Base-by-base conservation (phyloP, 208 protist species). In the Trypanosoma mega region DNA sequence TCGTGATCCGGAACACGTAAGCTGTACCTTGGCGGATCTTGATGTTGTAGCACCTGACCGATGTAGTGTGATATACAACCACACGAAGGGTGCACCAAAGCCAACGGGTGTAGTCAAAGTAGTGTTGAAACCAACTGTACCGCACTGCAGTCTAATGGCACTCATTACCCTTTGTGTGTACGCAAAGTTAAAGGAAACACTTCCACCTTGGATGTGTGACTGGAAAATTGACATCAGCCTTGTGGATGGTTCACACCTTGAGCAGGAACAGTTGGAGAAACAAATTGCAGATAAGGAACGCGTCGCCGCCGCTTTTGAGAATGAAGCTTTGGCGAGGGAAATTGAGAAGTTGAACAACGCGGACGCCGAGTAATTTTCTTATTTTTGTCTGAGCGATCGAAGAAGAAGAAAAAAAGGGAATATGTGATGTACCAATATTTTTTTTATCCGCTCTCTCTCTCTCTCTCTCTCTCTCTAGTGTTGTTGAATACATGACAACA, bases 271-370 rank as follows among this genome's bases (percentile, higher is more conserved):
- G 24, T 8, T 74, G 20, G 58, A 64, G 39, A 65, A 68, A 31
- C 68, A 74, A 45, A 37, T 62, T 48, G 41, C 33, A 21, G 68
- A 74, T 41, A 74, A 74, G 39, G 68, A 74, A 44, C 34, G 68
- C 14, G 51, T 74, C 2, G 49, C 49, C 21, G 68, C 68, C 20
- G 68, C 68, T 23, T 18, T 74, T 9, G 68, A 74, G 44, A 60
- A 65, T 45, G 47, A 51, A 33, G n/a, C 26, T 9, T 26, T 74
- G 5, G 23, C 45, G 48, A 44, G 20, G 33, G 51, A 74, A 51
- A 46, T 74, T 26, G 30, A 56, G 20, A 61, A 43, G 34, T 49
- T 68, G 18, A 74, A 68, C 14, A 60, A 74, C 49, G 18, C 39
- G 21, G 36, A 71, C 56, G 39, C 14, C 36, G 44, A 64, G 9